Conservation (phyloP, 306 rosid genomes). For the Rosa multiflora region DNA sequence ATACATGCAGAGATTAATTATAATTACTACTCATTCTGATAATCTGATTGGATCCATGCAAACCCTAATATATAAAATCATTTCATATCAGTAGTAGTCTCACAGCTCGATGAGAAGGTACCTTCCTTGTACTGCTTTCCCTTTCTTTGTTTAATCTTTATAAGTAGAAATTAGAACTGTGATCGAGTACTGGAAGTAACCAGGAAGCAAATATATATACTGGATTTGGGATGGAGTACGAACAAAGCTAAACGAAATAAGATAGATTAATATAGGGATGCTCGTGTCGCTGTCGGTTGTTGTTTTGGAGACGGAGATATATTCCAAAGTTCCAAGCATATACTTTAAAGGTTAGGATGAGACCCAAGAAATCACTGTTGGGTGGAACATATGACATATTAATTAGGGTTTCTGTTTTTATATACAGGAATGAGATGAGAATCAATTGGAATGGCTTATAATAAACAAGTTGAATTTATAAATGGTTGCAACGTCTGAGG, state of each 20-base stretch:
- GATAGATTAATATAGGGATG: not conserved
- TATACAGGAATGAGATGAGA: not conserved
- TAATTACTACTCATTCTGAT: not conserved
- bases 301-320: not conserved
- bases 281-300: constrained; percentile 9
- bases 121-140: not conserved
- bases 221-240: not conserved
- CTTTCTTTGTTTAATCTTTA: not conserved
- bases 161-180: not conserved
- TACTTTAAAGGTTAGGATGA: not conserved
- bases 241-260: not conserved
- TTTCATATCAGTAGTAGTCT: not conserved
- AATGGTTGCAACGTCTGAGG: not conserved
- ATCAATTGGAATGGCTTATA: not conserved
- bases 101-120: not conserved
- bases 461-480: not conserved
- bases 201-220: not conserved
- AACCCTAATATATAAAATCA: not conserved
- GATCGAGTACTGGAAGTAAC: constrained; percentile 1
- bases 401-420: not conserved
- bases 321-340: constrained; percentile 6
- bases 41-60: not conserved
- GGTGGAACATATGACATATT: not conserved
- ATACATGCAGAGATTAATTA: not conserved
- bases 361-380: constrained; percentile 12